Evolutionary conservation across 148 eudicot species (phyloP), one percentile per base, ranked within the genome.

Genomic region (Arbutus unedo): DNA sequence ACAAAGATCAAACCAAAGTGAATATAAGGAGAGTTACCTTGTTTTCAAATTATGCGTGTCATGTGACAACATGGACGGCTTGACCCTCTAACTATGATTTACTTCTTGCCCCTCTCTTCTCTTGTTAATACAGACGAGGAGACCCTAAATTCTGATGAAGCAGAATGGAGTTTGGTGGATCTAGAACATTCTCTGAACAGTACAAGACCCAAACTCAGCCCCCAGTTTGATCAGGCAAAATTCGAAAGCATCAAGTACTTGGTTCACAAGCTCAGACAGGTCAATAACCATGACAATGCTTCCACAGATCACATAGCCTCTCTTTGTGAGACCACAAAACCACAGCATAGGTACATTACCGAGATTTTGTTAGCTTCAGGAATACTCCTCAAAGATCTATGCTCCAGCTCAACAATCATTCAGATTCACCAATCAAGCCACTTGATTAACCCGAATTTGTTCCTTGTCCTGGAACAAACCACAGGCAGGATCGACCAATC

Each of bases 381-480:
- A 64, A 79, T 92, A 49, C 85, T 91, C 41, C 85, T 91, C 47
- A 89, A 84, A 79, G 85, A 90, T 75, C 79, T 82, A 41, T 84
- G 86, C 64, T 66, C 75, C 80, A 82, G 82, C 80, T 78, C 79
- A 54, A 78, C 67, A 66, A 70, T 79, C 56, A 78, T 78, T 56
- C 87, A 81, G 86, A 85, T 87, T 68, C 72, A 70, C 59, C 85
- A 84, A 78, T 85, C 88, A 41, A 82, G 83, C 78, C 84, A 83
- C 81, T 81, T 87, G 76, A 89, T 93, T 83, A 85, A 90, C 85
- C 94, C 97, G 18, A 86, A 87, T 23, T 79, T 93, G 83, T 93
- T 91, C 85, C 83, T 84, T 86, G 84, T 88, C 84, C 90, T 91
- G 74, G 98, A 93, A 85, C 91, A 90, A 85, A 89, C 85, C 41